Conservation (phyloP, 1,139 yeast genomes). For the Trichomonascaceae sp. region DNA sequence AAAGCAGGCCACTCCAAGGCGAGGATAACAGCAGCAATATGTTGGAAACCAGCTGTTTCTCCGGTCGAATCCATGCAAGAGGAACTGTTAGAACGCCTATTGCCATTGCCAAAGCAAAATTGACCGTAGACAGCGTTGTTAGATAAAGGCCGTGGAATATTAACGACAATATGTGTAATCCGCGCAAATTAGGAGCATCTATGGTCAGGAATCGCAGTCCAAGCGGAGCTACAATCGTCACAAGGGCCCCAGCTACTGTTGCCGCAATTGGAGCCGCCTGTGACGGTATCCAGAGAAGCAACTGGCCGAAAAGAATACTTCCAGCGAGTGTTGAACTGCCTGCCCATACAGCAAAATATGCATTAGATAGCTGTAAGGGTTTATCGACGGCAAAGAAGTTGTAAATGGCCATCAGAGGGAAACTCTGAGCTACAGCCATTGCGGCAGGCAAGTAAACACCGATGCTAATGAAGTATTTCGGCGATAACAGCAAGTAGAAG, state of each 20-base stretch:
- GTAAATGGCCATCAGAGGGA: constrained; percentile 64
- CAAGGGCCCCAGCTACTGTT: constrained; percentile 12
- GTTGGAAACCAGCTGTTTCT: constrained; percentile 12
- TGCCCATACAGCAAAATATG: constrained; percentile 9
- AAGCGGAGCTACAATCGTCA: constrained; percentile 12
- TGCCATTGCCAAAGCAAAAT: constrained; percentile 71
- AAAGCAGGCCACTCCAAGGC: constrained; percentile 28
- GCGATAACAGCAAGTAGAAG: constrained; percentile 78
- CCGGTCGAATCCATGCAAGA: constrained; percentile 55
- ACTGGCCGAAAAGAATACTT: constrained; percentile 12
- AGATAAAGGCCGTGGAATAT: constrained; percentile 62
- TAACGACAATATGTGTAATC: constrained; percentile 40
- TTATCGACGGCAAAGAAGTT: constrained; percentile 36
- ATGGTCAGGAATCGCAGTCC: constrained; percentile 10
- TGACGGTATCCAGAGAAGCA: constrained; percentile 9
- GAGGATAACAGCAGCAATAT: constrained; percentile 20
- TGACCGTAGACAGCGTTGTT: constrained; percentile 71
- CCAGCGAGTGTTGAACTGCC: constrained; percentile 18
- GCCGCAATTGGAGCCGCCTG: constrained; percentile 14
- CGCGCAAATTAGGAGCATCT: constrained; percentile 10
- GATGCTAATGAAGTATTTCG: constrained; percentile 78
- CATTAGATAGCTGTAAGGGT: constrained; percentile 12
- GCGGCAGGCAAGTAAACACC: constrained; percentile 93
- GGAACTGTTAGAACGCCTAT: constrained; percentile 69
- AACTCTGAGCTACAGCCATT: constrained; percentile 62